These are phyloP conservation scores for Rhytidiadelphus loreus DNA, from an alignment of 225 moss, liverwort and hornwort species.

Conservation along the genomic window DNA sequence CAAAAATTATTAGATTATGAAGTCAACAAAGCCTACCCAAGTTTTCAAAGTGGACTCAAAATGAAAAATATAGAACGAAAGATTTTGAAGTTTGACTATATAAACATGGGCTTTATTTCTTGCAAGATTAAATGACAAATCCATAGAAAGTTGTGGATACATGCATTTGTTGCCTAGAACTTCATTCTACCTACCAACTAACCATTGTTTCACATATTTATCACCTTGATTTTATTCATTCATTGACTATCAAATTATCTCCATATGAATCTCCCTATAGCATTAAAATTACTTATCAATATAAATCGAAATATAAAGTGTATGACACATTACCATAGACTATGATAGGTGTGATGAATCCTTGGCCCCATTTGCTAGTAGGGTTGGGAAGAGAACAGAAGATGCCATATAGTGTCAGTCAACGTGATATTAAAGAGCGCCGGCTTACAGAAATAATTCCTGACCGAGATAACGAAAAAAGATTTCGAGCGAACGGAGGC, in stretches of 20 bases:
- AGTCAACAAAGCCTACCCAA: rapidly evolving
- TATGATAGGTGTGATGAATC: not conserved
- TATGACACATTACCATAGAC: too few relatives aligned
- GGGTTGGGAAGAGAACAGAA: not conserved
- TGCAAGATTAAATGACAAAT: not conserved
- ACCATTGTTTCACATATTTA: not conserved
- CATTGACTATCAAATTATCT: not conserved
- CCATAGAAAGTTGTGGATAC: rapidly evolving
- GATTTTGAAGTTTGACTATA: not conserved
- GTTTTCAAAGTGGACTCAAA: not conserved
- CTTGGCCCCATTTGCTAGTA: not conserved
- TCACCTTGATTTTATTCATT: not conserved
- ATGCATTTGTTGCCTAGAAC: not conserved
- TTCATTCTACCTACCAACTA: not conserved
- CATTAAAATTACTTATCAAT: not conserved
- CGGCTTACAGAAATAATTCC: not conserved
- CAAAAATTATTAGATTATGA: not conserved
- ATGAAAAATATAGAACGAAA: rapidly evolving
- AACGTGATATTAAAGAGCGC: not conserved
- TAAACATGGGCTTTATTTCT: rapidly evolving
- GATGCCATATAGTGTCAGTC: not conserved
- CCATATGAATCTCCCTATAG: rapidly evolving
- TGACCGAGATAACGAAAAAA: not conserved
- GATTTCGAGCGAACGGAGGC: not conserved
- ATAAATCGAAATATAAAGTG: not conserved